These are phyloP conservation scores for Aspergillus sp. DNA, from an alignment of 2,329 filamentous ascomycete species.

Conservation along the genomic window DNA sequence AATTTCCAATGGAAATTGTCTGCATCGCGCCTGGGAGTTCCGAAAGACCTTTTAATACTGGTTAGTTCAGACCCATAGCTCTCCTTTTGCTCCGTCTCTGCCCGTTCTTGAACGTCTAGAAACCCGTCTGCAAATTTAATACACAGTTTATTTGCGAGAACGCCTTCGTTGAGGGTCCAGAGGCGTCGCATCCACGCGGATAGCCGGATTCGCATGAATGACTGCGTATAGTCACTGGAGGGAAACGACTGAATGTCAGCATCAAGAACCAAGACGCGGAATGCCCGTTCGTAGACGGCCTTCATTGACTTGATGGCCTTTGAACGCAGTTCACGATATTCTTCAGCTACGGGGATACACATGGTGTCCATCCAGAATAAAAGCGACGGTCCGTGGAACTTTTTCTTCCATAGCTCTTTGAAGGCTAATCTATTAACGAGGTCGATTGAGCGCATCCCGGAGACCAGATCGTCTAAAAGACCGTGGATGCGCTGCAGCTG, in stretches of 20 bases:
- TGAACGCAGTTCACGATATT: neutral
- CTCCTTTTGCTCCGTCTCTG: neutral
- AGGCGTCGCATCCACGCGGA: conserved; percentile 11
- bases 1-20: conserved; percentile 10
- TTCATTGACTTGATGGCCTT: conserved; percentile 8
- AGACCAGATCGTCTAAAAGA: neutral
- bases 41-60: neutral
- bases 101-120: neutral
- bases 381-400: conserved; percentile 5
- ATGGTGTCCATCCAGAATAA: conserved; percentile 9
- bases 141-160: conserved; percentile 1
- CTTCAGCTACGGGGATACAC: conserved; percentile 1
- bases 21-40: conserved; percentile 2
- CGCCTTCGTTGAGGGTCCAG: conserved; percentile 9
- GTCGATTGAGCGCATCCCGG: neutral
- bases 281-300: conserved; percentile 5
- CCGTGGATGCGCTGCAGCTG: conserved; percentile 1
- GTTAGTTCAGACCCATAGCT: neutral
- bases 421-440: conserved; percentile 6
- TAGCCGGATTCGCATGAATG: conserved; percentile 7
- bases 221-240: neutral
- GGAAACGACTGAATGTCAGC: conserved; percentile 1
- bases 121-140: conserved; percentile 4
- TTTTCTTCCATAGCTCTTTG: conserved; percentile 6
- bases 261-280: conserved; percentile 5